These are phyloP conservation scores for Colletotrichum australisinense DNA, from an alignment of 2,329 filamentous ascomycete genomes.

Conservation along the genomic window DNA sequence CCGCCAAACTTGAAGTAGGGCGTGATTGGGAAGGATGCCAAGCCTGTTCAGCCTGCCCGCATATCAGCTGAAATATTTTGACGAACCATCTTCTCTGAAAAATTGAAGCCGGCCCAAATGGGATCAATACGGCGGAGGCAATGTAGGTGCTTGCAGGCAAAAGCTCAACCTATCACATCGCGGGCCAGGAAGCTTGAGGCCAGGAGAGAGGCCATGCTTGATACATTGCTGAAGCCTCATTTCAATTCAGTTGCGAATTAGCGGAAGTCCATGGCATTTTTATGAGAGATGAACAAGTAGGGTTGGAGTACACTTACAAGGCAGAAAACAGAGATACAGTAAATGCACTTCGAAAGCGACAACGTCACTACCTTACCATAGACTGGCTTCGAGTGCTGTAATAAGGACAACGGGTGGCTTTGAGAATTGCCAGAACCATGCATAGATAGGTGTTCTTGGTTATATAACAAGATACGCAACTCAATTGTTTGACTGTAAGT, in stretches of 20 bases:
- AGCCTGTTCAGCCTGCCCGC: neutral
- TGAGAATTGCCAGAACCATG: neutral
- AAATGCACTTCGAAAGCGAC: neutral
- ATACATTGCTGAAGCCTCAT: neutral
- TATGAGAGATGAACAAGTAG: too few species aligned
- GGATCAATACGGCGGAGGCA: neutral
- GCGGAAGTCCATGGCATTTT: too few species aligned
- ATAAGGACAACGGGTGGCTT: neutral
- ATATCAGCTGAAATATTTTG: slow-evolving; percentile 6
- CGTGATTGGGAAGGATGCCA: neutral
- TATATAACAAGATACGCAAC: too few species aligned
- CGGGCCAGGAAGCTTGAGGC: neutral
- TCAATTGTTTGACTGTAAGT: neutral
- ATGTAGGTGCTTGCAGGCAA: neutral
- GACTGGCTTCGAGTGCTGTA: too few species aligned
- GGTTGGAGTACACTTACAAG: too few species aligned
- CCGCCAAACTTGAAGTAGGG: neutral
- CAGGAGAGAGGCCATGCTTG: neutral
- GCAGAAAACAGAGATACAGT: too few species aligned
- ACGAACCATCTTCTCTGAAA: neutral
- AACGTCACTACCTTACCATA: neutral
- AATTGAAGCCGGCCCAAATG: neutral
- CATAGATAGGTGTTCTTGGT: too few species aligned
- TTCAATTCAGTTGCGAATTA: neutral
- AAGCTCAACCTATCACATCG: neutral